Base-by-base conservation (phyloP, 1,284 basidiomycete genomes). In the Tremellales sp. region DNA sequence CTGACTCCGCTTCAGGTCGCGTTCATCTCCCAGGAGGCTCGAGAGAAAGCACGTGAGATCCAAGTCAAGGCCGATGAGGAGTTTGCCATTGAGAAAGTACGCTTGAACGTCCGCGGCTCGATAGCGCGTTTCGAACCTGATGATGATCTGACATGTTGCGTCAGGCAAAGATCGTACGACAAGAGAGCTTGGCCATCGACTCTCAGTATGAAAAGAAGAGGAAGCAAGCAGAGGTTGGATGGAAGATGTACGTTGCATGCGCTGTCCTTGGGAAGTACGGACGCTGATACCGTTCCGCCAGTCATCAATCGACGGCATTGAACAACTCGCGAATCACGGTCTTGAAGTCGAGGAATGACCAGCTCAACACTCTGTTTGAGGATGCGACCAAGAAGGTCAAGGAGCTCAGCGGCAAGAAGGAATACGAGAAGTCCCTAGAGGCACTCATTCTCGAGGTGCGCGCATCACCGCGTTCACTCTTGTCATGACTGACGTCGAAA, bases 11-110 rank as follows among this genome's bases (percentile, higher is more conserved):
- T n/a, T 36, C 60, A 93, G 90, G 89, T 94, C 45, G 85, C 89
- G 52, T 96, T 94, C 79, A 96, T 96, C 80, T 91, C 88, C 75
- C 92, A 96, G 73, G 92, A 97, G 75, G 92, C 92, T 2, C 76
- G 88, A 60, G 93, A 97, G 78, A 97, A 97, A 76, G 91, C 89
- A 1, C 80, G 93, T n/a, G 92, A 97, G 77, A 90, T 97, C 61
- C 86, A 82, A 61, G 89, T 96, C 56, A 97, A 97, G 74, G 92
- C 93, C 0, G 91, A 97, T 58, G 91, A 96, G 75, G 92, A 97
- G 76, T 97, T 96, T 70, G 86, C 91, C 19, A 96, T 96, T 60
- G 92, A 97, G 75, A 97, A 97, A 82, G 91, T 89, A 36, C 25
- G 64, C 56, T 21, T n/a, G n/a, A n/a, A n/a, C n/a, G n/a, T n/a